These are phyloP conservation scores for Nicotiana undulata DNA, from an alignment of 257 asterid genomes.

Conservation along the genomic window DNA sequence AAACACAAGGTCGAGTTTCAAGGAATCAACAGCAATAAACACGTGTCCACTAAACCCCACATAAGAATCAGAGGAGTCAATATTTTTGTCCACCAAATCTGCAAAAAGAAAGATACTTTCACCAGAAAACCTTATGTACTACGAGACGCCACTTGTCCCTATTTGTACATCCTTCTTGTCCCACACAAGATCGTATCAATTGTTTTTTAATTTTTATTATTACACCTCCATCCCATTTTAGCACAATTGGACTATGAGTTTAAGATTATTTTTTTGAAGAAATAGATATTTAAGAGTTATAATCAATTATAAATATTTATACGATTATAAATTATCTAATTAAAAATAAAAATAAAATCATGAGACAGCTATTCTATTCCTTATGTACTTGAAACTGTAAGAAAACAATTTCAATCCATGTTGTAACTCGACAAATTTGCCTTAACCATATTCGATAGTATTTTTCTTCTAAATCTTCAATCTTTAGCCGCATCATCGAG, in stretches of 20 bases:
- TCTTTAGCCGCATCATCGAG: neutral
- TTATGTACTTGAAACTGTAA: neutral
- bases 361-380: too few species aligned
- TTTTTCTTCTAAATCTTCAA: neutral
- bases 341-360: too few species aligned
- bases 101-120: slow-evolving; percentile 9
- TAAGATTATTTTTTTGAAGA: too few species aligned
- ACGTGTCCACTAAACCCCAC: slow-evolving; percentile 20
- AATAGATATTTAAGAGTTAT: too few species aligned
- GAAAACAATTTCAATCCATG: neutral
- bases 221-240: too few species aligned
- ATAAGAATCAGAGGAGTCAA: slow-evolving; percentile 17
- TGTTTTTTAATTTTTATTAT: too few species aligned
- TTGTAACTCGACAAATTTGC: neutral
- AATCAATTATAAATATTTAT: too few species aligned
- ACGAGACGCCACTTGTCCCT: slow-evolving; percentile 30
- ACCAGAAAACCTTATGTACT: neutral
- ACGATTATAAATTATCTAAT: too few species aligned
- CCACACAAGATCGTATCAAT: neutral
- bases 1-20: slow-evolving; percentile 6
- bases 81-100: slow-evolving; percentile 18
- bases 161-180: neutral
- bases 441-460: neutral
- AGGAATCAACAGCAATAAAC: neutral
- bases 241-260: too few species aligned